A percentile compares a stretch with the other conserved stretches of the same genome.
phyloP scores from a whole-genome alignment of 495 filamentous ascomycete species.

The Penicillium maclennaniae region DNA sequence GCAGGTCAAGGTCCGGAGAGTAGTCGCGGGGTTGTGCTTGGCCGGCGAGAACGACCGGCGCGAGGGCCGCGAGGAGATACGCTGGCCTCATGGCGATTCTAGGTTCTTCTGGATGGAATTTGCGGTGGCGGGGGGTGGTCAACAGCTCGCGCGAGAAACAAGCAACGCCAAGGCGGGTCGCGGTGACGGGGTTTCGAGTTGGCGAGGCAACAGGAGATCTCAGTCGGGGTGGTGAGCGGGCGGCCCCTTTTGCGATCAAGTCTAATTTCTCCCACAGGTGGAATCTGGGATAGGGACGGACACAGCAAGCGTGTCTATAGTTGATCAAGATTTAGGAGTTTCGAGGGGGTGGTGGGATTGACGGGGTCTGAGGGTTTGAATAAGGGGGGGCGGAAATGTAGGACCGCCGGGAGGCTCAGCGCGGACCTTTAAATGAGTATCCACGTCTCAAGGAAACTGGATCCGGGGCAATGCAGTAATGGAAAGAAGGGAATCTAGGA shows the following conservation, averaged over 20 bases:
- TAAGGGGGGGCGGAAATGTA: slow-evolving; percentile 2
- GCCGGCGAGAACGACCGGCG: slow-evolving; percentile 33
- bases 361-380: not conserved
- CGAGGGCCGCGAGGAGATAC: slow-evolving; percentile 27
- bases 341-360: not conserved
- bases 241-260: not conserved
- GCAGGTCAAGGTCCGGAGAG: slow-evolving; percentile 12
- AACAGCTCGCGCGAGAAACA: slow-evolving; percentile 11
- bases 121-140: not conserved
- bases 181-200: slow-evolving; percentile 17
- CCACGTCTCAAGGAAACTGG: too few relatives aligned
- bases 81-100: slow-evolving; percentile 32
- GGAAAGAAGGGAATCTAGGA: too few relatives aligned
- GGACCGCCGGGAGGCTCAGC: not conserved
- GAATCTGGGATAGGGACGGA: not conserved
- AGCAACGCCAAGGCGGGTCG: slow-evolving; percentile 32
- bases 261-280: not conserved
- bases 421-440: too few relatives aligned
- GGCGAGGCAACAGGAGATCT: slow-evolving; percentile 25
- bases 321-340: too few relatives aligned
- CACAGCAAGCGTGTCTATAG: not conserved
- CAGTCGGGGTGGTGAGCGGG: not conserved
- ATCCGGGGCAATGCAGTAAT: too few relatives aligned
- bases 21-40: slow-evolving; percentile 20
- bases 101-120: not conserved